Evolutionary conservation across 495 filamentous ascomycete genomes (phyloP).

Genomic region (Penicillium antarcticum): DNA sequence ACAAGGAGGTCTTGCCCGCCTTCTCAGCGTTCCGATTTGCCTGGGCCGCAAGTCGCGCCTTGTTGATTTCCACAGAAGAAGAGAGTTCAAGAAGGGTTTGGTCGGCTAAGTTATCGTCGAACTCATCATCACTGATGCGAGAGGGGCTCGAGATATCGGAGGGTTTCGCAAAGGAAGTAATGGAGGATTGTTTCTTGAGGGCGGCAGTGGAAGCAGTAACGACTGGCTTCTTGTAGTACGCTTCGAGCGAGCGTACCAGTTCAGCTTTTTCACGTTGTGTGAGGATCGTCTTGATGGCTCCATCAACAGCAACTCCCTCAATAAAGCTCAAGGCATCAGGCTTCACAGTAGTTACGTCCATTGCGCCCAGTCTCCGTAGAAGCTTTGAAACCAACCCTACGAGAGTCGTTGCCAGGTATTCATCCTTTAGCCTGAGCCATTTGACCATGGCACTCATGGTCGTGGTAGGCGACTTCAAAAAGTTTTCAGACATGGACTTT

Average conservation of each 20-base stretch:
- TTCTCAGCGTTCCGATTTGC: constrained; percentile 33
- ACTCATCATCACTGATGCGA: constrained; percentile 40
- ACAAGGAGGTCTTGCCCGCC: constrained; percentile 35
- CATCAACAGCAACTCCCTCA: constrained; percentile 56
- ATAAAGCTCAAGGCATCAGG: constrained; percentile 58
- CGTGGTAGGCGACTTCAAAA: constrained; percentile 55
- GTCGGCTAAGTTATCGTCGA: constrained; percentile 39
- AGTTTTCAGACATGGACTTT: constrained; percentile 38
- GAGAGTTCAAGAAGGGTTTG: constrained; percentile 43
- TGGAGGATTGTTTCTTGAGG: constrained; percentile 60
- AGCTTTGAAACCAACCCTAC: constrained; percentile 69
- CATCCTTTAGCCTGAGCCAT: constrained; percentile 81
- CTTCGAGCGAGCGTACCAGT: constrained; percentile 72
- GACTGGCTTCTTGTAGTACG: constrained; percentile 61
- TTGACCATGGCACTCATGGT: constrained; percentile 68
- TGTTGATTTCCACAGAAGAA: constrained; percentile 46
- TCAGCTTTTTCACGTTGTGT: constrained; percentile 76
- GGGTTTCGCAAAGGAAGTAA: constrained; percentile 60
- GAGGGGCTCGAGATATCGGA: constrained; percentile 33
- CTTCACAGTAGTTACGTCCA: constrained; percentile 61
- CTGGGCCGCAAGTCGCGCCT: constrained; percentile 38
- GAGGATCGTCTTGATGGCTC: constrained; percentile 66
- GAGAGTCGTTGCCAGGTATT: constrained; percentile 72
- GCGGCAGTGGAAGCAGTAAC: constrained; percentile 43
- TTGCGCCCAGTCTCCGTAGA: constrained; percentile 66